Conservation (phyloP, 768 basidiomycete genomes). For the Nidularia pulvinata region DNA sequence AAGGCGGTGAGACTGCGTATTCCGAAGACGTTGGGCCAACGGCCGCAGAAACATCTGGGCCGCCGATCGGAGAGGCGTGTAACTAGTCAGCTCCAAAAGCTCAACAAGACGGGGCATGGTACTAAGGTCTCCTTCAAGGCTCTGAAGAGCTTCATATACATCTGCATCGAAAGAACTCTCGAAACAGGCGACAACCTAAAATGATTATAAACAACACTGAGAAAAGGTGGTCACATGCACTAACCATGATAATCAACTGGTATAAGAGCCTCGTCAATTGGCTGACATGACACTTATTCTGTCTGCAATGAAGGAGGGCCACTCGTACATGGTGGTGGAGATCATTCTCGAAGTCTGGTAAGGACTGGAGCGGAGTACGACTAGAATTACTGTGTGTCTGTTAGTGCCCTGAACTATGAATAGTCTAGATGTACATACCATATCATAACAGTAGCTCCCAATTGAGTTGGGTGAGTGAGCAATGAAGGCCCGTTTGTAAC, state of each 20-base stretch:
- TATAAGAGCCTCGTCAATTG: slow-evolving; percentile 40
- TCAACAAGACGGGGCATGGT: too few species aligned
- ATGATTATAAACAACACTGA: not conserved
- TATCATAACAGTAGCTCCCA: slow-evolving; percentile 30
- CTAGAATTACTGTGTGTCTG: slow-evolving; percentile 33
- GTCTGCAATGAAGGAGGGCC: slow-evolving; percentile 34
- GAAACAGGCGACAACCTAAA: slow-evolving; percentile 46
- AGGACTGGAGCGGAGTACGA: slow-evolving; percentile 33
- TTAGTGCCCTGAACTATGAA: slow-evolving; percentile 3
- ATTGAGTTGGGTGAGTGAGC: slow-evolving; percentile 42
- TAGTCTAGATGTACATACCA: slow-evolving; percentile 29
- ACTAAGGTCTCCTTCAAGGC: slow-evolving; percentile 1
- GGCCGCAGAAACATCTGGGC: too few species aligned
- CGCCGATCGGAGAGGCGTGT: too few species aligned
- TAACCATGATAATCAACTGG: slow-evolving; percentile 39
- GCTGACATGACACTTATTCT: slow-evolving; percentile 31
- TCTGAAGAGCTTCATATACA: slow-evolving; percentile 9
- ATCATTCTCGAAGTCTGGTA: slow-evolving; percentile 32
- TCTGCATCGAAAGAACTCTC: slow-evolving; percentile 30
- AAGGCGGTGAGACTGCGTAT: too few species aligned
- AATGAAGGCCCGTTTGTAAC: slow-evolving; percentile 30
- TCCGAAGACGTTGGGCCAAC: too few species aligned
- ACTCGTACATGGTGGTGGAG: slow-evolving; percentile 36
- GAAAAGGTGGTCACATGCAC: slow-evolving; percentile 5
- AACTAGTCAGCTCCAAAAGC: too few species aligned